A percentile compares a stretch with the other conserved stretches of the same genome.
Conservation (phyloP, 306 rosid species). For the Castanea sativa region DNA sequence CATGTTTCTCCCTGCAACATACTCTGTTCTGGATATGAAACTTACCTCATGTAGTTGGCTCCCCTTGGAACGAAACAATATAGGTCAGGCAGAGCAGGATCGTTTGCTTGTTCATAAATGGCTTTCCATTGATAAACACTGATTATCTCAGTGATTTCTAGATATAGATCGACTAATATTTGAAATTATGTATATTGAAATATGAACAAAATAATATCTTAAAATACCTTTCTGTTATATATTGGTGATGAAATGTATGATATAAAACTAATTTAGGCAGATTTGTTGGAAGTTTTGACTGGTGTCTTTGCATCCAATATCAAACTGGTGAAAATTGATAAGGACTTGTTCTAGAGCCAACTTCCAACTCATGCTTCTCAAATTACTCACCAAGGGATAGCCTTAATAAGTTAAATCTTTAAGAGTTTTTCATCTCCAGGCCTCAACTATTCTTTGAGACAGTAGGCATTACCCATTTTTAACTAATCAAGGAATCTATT, state of each 20-base stretch:
- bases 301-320: too few species aligned
- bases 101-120: neutral
- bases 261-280: too few species aligned
- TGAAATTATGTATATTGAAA: too few species aligned
- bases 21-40: neutral
- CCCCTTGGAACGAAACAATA: neutral
- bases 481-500: neutral
- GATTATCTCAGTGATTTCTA: neutral
- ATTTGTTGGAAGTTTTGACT: too few species aligned
- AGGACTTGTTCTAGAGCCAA: neutral
- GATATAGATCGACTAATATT: neutral
- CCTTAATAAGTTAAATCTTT: neutral
- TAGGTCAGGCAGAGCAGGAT: neutral
- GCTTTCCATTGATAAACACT: neutral
- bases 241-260: too few species aligned
- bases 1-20: neutral
- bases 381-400: neutral
- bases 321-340: too few species aligned
- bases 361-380: neutral
- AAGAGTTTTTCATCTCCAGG: neutral
- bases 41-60: neutral
- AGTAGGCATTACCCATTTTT: neutral
- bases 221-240: too few species aligned
- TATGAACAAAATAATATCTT: too few species aligned
- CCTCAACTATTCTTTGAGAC: neutral